phyloP scores from a whole-genome alignment of 2,329 filamentous ascomycete species.

The Penicillium brasilianum region DNA sequence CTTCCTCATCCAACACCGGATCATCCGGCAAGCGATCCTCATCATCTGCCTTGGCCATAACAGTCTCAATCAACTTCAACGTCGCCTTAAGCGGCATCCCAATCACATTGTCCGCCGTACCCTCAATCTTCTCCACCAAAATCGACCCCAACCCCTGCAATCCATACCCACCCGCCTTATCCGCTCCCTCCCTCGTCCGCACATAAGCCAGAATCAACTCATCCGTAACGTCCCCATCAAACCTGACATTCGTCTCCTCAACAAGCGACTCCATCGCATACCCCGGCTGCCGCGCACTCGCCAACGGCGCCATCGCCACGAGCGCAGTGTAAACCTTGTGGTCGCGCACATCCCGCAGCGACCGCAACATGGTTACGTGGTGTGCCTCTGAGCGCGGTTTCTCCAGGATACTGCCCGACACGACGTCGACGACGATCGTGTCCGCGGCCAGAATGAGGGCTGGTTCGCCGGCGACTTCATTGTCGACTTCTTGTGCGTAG shows the following conservation, averaged over 20 bases:
- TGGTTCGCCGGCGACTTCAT: constrained; percentile 67
- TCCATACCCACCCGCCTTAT: constrained; percentile 96
- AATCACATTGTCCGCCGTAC: constrained; percentile 91
- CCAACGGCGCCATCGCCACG: constrained; percentile 79
- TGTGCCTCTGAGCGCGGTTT: constrained; percentile 84
- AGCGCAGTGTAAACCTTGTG: constrained; percentile 90
- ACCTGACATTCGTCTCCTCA: constrained; percentile 90
- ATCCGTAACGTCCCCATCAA: constrained; percentile 75
- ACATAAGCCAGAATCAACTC: constrained; percentile 76
- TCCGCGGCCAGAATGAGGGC: constrained; percentile 87
- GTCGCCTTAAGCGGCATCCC: constrained; percentile 82
- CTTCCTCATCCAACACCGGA: constrained; percentile 40
- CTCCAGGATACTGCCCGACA: constrained; percentile 79
- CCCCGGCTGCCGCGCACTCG: constrained; percentile 79
- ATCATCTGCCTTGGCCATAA: constrained; percentile 75
- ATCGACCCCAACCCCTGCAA: constrained; percentile 88
- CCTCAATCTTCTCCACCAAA: constrained; percentile 86
- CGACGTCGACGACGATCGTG: constrained; percentile 78
- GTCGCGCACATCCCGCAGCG: constrained; percentile 73
- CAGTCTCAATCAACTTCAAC: constrained; percentile 82
- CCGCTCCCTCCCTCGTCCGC: constrained; percentile 82
- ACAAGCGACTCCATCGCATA: constrained; percentile 81
- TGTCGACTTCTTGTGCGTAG: constrained; percentile 63
- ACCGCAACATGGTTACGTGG: constrained; percentile 82
- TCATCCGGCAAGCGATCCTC: constrained; percentile 59